Percentiles rank a stretch among this genome's conserved stretches.
These are phyloP conservation scores for Hypomontagnella submonticulosa DNA, from an alignment of 495 filamentous ascomycete genomes.

Conservation along the genomic window DNA sequence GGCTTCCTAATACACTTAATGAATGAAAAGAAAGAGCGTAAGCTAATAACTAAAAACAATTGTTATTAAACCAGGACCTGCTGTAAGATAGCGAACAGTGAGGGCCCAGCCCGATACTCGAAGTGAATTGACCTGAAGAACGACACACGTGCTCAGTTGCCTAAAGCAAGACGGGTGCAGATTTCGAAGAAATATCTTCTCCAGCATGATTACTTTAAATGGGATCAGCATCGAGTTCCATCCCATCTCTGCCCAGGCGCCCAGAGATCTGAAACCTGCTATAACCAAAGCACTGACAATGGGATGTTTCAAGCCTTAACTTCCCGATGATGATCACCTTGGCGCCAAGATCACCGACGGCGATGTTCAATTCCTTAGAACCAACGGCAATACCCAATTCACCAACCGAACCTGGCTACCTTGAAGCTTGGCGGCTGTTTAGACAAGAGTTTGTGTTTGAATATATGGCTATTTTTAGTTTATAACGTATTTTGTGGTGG, in stretches of 20 bases:
- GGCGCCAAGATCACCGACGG: slow-evolving; percentile 32
- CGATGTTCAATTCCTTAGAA: slow-evolving; percentile 17
- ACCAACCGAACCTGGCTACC: slow-evolving; percentile 11
- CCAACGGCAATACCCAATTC: slow-evolving; percentile 22
- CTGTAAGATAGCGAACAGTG: slow-evolving; percentile 32
- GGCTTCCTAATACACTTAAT: slow-evolving; percentile 11
- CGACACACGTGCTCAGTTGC: slow-evolving; percentile 34
- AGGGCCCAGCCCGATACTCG: slow-evolving; percentile 36
- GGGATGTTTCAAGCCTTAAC: slow-evolving; percentile 35
- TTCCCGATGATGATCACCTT: slow-evolving; percentile 28
- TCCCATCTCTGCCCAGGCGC: slow-evolving; percentile 6
- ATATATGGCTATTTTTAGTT: slow-evolving; percentile 35
- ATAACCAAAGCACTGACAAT: slow-evolving; percentile 23
- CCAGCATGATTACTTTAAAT: slow-evolving; percentile 15
- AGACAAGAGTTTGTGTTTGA: slow-evolving; percentile 8
- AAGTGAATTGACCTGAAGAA: slow-evolving; percentile 33
- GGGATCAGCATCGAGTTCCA: background rate
- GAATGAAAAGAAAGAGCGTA: slow-evolving; percentile 19
- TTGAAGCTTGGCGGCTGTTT: slow-evolving; percentile 12
- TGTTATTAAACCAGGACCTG: slow-evolving; percentile 34
- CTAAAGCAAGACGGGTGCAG: slow-evolving; percentile 18
- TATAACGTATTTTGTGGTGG: slow-evolving; percentile 13
- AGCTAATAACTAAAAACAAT: slow-evolving; percentile 29
- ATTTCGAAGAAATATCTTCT: slow-evolving; percentile 14
- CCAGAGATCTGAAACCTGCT: slow-evolving; percentile 31